Conservation (phyloP, 805 yeast species). For the Sugiyamaella valdiviana region DNA sequence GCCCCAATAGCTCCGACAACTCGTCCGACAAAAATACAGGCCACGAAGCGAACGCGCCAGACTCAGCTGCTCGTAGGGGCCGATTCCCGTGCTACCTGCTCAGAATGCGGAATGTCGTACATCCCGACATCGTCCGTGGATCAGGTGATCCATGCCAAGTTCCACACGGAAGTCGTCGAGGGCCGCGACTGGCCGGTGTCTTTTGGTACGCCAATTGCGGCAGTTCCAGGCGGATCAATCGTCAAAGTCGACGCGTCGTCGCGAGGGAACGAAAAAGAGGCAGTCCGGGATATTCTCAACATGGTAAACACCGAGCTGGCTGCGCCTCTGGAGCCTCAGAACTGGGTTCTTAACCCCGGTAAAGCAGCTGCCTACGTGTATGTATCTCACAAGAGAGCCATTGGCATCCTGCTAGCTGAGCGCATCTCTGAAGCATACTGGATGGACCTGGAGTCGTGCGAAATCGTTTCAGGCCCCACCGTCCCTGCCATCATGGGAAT, state of each 20-base stretch:
- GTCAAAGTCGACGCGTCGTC: constrained; percentile 26
- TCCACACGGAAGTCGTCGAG: constrained; percentile 40
- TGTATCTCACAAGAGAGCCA: constrained; percentile 29
- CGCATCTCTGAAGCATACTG: constrained; percentile 15
- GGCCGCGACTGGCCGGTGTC: constrained; percentile 39
- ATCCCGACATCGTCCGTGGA: constrained; percentile 38
- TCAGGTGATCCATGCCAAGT: constrained; percentile 38
- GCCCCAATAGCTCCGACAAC: not conserved
- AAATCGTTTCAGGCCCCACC: constrained; percentile 32
- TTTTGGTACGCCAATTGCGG: constrained; percentile 13
- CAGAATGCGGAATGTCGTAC: constrained; percentile 50
- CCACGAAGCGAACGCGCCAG: not conserved
- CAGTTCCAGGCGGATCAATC: constrained; percentile 13
- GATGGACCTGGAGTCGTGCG: constrained; percentile 37
- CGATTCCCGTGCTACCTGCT: constrained; percentile 34
- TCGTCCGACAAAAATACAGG: not conserved
- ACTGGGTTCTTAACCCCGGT: constrained; percentile 12
- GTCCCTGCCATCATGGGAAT: constrained; percentile 33
- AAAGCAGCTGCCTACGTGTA: constrained; percentile 36
- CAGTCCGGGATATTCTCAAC: constrained; percentile 33
- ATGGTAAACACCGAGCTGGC: constrained; percentile 47
- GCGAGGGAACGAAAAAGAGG: constrained; percentile 20
- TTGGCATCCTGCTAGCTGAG: constrained; percentile 21
- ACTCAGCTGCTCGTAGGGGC: not conserved
- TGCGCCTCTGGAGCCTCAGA: constrained; percentile 38